These are phyloP conservation scores for Clonostachys rosea DNA, from an alignment of 2,329 filamentous ascomycete species.

Conservation along the genomic window DNA sequence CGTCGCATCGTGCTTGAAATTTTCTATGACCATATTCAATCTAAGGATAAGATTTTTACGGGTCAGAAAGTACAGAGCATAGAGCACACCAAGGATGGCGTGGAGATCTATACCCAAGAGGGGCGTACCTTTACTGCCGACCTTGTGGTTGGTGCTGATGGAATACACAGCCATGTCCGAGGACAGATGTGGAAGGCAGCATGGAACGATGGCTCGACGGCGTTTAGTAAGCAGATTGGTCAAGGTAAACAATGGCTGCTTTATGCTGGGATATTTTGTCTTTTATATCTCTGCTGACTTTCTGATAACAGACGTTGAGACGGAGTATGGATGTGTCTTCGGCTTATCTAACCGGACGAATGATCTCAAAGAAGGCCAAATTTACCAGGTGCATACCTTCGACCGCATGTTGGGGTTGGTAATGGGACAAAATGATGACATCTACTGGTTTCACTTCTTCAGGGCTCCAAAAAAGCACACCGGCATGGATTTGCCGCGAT, in stretches of 20 bases:
- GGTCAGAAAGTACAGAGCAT: background rate
- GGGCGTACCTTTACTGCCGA: background rate
- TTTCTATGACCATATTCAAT: background rate
- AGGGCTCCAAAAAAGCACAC: constrained; percentile 17
- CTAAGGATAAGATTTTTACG: background rate
- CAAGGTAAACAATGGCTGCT: background rate
- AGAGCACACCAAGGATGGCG: background rate
- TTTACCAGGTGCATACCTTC: constrained; percentile 11
- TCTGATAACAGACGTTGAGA: constrained; percentile 8
- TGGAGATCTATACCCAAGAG: background rate
- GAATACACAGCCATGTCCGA: background rate
- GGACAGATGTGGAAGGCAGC: background rate
- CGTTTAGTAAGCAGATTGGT: background rate
- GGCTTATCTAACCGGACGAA: constrained; percentile 24
- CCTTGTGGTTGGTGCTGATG: constrained; percentile 1
- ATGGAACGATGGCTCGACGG: background rate
- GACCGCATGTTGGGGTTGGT: constrained; percentile 16
- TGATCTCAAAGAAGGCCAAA: constrained; percentile 9
- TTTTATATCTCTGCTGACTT: too few species aligned
- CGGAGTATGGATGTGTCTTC: constrained; percentile 26
- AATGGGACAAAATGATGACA: constrained; percentile 15
- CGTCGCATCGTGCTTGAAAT: background rate
- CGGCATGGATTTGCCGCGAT: constrained; percentile 22
- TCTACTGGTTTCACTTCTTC: constrained; percentile 29
- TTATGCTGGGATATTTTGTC: too few species aligned